Evolutionary conservation across 2,329 filamentous ascomycete species (phyloP).

Genomic region (Colletotrichum godetiae): DNA sequence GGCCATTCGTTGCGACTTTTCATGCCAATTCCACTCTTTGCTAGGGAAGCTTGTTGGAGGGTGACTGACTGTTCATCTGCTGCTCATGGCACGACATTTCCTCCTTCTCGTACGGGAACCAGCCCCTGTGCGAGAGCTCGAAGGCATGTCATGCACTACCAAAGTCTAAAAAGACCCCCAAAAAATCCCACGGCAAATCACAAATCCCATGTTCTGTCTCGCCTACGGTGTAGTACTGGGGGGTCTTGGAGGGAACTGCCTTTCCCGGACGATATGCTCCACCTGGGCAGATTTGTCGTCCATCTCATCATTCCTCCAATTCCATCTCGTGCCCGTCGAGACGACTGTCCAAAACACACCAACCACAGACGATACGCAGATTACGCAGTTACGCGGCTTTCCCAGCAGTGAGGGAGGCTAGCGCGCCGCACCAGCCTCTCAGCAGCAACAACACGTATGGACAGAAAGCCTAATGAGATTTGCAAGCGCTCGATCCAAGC

Average conservation of each 20-base stretch:
- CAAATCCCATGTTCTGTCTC: constrained; percentile 20
- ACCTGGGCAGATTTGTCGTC: neutral
- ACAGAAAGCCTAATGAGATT: neutral
- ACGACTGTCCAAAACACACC: neutral
- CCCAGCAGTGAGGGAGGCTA: neutral
- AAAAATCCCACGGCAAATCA: constrained; percentile 7
- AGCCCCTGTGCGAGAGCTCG: constrained; percentile 4
- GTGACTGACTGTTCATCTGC: neutral
- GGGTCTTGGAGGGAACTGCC: neutral
- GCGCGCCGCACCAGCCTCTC: constrained; percentile 4
- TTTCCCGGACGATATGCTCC: constrained; percentile 16
- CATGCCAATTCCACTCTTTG: neutral
- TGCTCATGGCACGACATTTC: constrained; percentile 1
- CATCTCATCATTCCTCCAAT: constrained; percentile 11
- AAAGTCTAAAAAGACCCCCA: constrained; percentile 11
- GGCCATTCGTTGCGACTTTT: neutral
- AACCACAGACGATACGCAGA: neutral
- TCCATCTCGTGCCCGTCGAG: neutral
- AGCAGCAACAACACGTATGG: neutral
- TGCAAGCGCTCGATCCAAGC: constrained; percentile 7
- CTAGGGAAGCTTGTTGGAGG: neutral
- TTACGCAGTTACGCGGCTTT: neutral
- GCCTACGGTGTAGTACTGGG: neutral
- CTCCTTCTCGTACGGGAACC: neutral
- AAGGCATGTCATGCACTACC: constrained; percentile 11